These are phyloP conservation scores for Anthracocystis setariae DNA, from an alignment of 1,284 basidiomycete species.

Conservation along the genomic window DNA sequence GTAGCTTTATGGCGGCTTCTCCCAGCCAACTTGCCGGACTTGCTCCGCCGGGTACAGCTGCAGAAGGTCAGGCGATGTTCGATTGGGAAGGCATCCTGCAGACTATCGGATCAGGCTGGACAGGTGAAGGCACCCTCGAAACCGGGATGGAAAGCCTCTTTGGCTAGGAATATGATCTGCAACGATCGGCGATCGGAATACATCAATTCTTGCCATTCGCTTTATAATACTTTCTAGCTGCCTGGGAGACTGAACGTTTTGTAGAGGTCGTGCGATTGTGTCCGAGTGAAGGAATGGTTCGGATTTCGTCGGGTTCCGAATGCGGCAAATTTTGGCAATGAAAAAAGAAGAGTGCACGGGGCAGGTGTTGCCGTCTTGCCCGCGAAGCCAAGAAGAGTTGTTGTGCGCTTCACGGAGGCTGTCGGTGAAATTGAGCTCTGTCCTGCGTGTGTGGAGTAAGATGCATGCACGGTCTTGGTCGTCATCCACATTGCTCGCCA, in stretches of 20 bases:
- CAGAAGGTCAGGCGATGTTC: conserved; percentile 33
- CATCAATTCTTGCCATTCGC: neutral
- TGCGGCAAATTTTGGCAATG: neutral
- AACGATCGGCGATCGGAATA: neutral
- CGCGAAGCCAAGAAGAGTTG: neutral
- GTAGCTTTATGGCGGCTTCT: conserved; percentile 22
- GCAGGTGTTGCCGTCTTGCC: too few relatives aligned
- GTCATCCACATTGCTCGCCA: conserved; percentile 1
- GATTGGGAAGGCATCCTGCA: conserved; percentile 51
- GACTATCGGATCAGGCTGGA: conserved; percentile 48
- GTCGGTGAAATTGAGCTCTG: neutral
- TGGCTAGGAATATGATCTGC: conserved; percentile 10
- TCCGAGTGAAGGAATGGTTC: neutral
- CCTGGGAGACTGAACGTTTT: neutral
- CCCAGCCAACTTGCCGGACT: conserved; percentile 21
- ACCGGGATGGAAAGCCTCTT: conserved; percentile 46
- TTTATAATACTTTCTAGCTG: neutral
- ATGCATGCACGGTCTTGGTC: conserved; percentile 10
- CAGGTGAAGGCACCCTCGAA: conserved; percentile 44
- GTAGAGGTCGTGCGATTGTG: conserved; percentile 14
- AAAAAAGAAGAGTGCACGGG: conserved; percentile 8
- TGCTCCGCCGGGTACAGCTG: conserved; percentile 1
- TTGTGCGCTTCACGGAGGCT: neutral
- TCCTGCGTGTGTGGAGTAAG: too few relatives aligned
- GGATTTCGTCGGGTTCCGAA: conserved; percentile 21